These are phyloP conservation scores for Ophiostoma australiae DNA, from an alignment of 2,329 filamentous ascomycete species.

Conservation along the genomic window DNA sequence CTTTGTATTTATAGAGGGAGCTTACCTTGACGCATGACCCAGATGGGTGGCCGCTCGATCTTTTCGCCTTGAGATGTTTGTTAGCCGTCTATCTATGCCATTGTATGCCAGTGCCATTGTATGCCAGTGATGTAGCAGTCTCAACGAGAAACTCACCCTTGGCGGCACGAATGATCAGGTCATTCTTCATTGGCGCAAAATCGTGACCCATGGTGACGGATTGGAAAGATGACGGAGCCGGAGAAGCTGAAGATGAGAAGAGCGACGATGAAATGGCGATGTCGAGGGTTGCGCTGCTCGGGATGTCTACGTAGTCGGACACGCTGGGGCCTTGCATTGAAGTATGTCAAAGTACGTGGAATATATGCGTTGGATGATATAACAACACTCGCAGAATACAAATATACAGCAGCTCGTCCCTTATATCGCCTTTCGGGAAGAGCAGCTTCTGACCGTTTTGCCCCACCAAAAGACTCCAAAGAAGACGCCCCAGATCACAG, in stretches of 20 bases:
- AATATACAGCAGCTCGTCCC: background rate
- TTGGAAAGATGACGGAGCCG: background rate
- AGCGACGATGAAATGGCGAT: slow-evolving; percentile 11
- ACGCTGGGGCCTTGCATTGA: slow-evolving; percentile 18
- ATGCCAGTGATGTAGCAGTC: background rate
- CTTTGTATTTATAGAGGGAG: background rate
- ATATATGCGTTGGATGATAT: background rate
- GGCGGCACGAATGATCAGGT: slow-evolving; percentile 83
- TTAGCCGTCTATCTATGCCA: background rate
- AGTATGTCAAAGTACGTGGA: background rate
- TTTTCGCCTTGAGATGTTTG: slow-evolving; percentile 59
- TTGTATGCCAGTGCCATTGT: background rate
- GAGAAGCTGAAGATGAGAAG: background rate
- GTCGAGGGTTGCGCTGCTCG: slow-evolving; percentile 12
- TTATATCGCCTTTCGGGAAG: background rate
- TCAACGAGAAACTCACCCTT: slow-evolving; percentile 55
- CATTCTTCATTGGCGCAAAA: slow-evolving; percentile 86
- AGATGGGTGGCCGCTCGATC: slow-evolving; percentile 90
- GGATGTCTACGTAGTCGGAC: slow-evolving; percentile 14
- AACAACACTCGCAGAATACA: background rate
- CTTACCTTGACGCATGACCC: slow-evolving; percentile 97
- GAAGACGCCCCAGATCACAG: background rate
- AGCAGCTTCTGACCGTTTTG: slow-evolving; percentile 3
- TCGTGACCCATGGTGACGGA: slow-evolving; percentile 53
- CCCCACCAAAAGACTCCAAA: background rate